A percentile compares a stretch with the other conserved stretches of the same genome.
Evolutionary conservation across 805 yeast genomes (phyloP).

Genomic region (Lipomyces chichibuensis): DNA sequence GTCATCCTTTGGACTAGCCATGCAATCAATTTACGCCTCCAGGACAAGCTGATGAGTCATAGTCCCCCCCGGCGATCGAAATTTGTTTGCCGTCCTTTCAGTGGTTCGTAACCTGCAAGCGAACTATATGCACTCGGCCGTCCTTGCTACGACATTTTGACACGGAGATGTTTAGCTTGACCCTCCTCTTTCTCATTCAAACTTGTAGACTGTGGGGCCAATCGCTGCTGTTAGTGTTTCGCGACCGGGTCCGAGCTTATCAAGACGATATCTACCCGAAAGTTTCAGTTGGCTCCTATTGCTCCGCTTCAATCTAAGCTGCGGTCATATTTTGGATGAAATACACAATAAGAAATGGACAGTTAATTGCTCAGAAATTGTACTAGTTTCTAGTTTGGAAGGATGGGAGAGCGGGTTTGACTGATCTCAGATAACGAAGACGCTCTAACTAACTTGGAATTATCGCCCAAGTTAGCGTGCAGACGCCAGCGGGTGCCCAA

Average conservation of each 20-base stretch:
- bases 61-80: neutral
- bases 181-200: no score
- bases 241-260: neutral
- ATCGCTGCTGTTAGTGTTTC: no score
- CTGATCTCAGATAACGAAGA: neutral
- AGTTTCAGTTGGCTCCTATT: neutral
- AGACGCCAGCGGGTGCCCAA: neutral
- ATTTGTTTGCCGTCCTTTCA: neutral
- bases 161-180: no score
- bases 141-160: neutral
- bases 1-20: neutral
- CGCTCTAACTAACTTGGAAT: neutral
- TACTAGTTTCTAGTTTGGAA: neutral
- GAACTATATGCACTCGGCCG: neutral
- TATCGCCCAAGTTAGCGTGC: neutral
- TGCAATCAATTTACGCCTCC: neutral
- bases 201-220: no score
- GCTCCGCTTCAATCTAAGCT: neutral
- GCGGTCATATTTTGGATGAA: neutral
- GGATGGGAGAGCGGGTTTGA: neutral
- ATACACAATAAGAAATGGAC: no score
- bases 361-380: neutral
- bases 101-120: neutral
- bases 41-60: neutral
- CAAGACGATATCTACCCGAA: neutral